A percentile compares a stretch with the other conserved stretches of the same genome.
Conservation (phyloP, 2,329 filamentous ascomycete species). For the Lachnellula subtilissima region DNA sequence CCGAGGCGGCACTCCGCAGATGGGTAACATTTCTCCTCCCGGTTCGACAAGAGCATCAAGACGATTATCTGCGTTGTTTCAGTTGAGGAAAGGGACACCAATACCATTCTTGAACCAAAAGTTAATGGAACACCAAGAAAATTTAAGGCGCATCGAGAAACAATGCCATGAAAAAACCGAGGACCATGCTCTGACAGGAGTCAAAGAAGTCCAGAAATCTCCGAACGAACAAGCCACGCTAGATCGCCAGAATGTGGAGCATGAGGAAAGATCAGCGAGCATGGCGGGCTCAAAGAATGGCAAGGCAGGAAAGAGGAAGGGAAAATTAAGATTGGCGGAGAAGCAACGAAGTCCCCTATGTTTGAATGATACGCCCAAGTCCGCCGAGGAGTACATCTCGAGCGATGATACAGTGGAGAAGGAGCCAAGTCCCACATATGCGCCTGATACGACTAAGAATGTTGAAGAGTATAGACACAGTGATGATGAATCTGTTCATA, state of each 20-base stretch:
- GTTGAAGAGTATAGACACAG: slow-evolving; percentile 5
- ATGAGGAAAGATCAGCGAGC: background rate
- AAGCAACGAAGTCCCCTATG: slow-evolving; percentile 2
- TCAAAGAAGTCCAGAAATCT: background rate
- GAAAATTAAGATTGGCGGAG: slow-evolving; percentile 11
- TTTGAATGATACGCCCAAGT: background rate
- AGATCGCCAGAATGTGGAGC: background rate
- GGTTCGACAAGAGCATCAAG: slow-evolving; percentile 8
- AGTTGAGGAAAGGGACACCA: slow-evolving; percentile 4
- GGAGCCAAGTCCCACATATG: background rate
- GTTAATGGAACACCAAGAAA: slow-evolving; percentile 12
- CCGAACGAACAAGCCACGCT: background rate
- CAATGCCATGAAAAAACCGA: slow-evolving; percentile 1
- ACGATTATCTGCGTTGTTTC: slow-evolving; percentile 4
- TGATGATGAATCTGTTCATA: slow-evolving; percentile 1
- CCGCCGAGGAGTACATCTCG: slow-evolving; percentile 5
- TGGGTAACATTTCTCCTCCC: slow-evolving; percentile 2
- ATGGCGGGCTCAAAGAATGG: background rate
- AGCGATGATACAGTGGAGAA: background rate
- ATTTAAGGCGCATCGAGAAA: slow-evolving; percentile 7
- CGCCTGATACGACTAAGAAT: background rate
- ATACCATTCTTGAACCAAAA: slow-evolving; percentile 12
- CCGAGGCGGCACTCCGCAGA: background rate
- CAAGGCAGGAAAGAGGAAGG: slow-evolving; percentile 2
- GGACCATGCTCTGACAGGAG: background rate